Conservation (phyloP, 1,284 basidiomycete species). For the Tilletia indica region DNA sequence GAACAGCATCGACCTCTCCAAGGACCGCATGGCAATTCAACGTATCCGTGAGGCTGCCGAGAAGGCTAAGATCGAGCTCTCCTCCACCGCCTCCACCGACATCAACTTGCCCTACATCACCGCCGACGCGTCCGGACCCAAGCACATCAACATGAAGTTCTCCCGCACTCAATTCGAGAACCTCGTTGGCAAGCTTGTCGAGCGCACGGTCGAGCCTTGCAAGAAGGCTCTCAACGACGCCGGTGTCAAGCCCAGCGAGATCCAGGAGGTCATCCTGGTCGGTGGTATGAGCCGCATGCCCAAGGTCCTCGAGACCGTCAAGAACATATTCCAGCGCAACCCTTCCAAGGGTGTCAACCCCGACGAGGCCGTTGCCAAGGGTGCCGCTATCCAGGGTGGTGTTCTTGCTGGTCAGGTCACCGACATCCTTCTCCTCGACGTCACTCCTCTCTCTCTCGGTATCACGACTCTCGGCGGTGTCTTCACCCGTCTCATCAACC, state of each 20-base stretch:
- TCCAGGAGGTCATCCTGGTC: conserved; percentile 94
- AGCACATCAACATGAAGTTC: conserved; percentile 91
- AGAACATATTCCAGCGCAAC: conserved; percentile 85
- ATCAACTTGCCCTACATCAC: conserved; percentile 94
- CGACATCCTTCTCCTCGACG: conserved; percentile 91
- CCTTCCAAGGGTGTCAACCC: conserved; percentile 98
- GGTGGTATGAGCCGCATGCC: conserved; percentile 99
- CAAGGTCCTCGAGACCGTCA: conserved; percentile 87
- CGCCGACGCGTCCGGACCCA: conserved; percentile 86
- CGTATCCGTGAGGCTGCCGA: conserved; percentile 97
- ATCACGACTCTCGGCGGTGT: conserved; percentile 98
- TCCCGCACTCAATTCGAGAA: conserved; percentile 85
- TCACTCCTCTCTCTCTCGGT: conserved; percentile 90
- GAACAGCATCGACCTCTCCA: conserved; percentile 73
- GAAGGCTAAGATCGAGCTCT: conserved; percentile 98
- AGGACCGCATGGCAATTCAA: conserved; percentile 96
- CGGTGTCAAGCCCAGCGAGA: conserved; percentile 84
- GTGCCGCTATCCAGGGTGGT: conserved; percentile 89
- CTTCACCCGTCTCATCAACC: conserved; percentile 76
- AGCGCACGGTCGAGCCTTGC: conserved; percentile 92
- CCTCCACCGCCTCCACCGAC: conserved; percentile 88
- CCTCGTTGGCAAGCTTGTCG: conserved; percentile 77
- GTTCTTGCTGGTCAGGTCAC: conserved; percentile 94
- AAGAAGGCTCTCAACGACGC: conserved; percentile 92
- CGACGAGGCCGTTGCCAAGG: conserved; percentile 89